phyloP scores from a whole-genome alignment of 129 eudicot genomes.

The Sambucus nigra region DNA sequence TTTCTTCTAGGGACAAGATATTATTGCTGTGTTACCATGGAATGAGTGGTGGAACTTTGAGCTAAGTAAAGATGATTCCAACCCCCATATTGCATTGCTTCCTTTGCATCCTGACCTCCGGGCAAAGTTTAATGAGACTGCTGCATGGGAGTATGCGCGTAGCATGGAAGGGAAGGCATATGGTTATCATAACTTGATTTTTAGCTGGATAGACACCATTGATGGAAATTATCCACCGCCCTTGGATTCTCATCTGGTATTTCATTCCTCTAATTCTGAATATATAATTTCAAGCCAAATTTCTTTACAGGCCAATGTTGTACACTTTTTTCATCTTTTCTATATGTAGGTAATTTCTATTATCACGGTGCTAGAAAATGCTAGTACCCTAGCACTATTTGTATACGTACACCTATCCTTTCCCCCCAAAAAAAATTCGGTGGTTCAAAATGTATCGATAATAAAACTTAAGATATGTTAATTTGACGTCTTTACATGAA shows the following conservation, averaged over 20 bases:
- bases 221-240: constrained; percentile 84
- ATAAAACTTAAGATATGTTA: too few species aligned
- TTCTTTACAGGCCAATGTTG: too few species aligned
- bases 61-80: constrained; percentile 68
- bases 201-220: constrained; percentile 94
- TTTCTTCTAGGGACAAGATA: constrained; percentile 66
- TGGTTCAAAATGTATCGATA: too few species aligned
- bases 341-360: too few species aligned
- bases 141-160: constrained; percentile 94
- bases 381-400: too few species aligned
- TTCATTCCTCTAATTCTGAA: constrained; percentile 9
- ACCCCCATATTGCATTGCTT: constrained; percentile 92
- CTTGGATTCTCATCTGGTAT: constrained; percentile 87
- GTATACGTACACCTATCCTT: too few species aligned
- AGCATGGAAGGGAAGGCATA: constrained; percentile 72
- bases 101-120: constrained; percentile 90
- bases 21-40: constrained; percentile 85
- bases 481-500: too few species aligned
- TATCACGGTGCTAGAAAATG: too few species aligned
- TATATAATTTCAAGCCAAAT: background rate
- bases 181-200: constrained; percentile 88
- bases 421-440: too few species aligned
- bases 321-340: too few species aligned
- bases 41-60: constrained; percentile 97
- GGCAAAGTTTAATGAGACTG: constrained; percentile 73